Evolutionary conservation across 192 early-diverging fungal genomes (phyloP).

Genomic region (Coemansia sp.): DNA sequence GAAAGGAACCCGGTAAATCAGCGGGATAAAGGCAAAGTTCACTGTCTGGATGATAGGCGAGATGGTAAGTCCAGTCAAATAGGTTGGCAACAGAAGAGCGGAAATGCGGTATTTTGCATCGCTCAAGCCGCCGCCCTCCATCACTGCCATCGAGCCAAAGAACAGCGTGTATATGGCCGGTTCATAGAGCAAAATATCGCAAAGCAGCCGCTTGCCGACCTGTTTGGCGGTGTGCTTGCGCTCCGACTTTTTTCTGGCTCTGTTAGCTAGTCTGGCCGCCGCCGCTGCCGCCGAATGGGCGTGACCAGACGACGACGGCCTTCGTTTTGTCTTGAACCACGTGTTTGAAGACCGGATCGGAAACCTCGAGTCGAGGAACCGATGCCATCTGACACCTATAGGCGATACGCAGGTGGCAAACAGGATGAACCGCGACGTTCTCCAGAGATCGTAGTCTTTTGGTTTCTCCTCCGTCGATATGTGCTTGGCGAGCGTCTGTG

Average conservation of each 20-base stretch:
- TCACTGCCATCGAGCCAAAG: slow-evolving; percentile 48
- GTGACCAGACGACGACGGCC: slow-evolving; percentile 11
- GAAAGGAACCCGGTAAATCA: slow-evolving; percentile 71
- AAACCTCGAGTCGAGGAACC: slow-evolving; percentile 48
- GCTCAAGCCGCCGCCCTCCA: slow-evolving; percentile 42
- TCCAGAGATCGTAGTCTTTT: slow-evolving; percentile 39
- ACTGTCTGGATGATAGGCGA: slow-evolving; percentile 75
- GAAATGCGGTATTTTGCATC: slow-evolving; percentile 35
- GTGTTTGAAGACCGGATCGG: slow-evolving; percentile 49
- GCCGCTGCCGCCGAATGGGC: slow-evolving; percentile 5
- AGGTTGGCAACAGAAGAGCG: slow-evolving; percentile 37
- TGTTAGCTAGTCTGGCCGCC: slow-evolving; percentile 10
- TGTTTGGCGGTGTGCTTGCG: slow-evolving; percentile 28
- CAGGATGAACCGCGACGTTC: slow-evolving; percentile 48
- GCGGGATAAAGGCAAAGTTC: slow-evolving; percentile 75
- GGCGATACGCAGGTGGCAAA: slow-evolving; percentile 50
- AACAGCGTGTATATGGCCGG: slow-evolving; percentile 48
- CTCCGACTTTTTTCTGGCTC: slow-evolving; percentile 36
- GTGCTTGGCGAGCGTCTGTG: slow-evolving; percentile 44
- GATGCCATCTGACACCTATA: slow-evolving; percentile 52
- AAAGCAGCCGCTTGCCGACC: slow-evolving; percentile 45
- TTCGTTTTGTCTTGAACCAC: slow-evolving; percentile 41
- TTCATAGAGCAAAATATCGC: slow-evolving; percentile 46
- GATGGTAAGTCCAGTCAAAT: slow-evolving; percentile 53
- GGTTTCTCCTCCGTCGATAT: slow-evolving; percentile 2